Percentiles rank a stretch among this genome's conserved stretches.
These are phyloP conservation scores for Ustilago hordei DNA, from an alignment of 1,284 basidiomycete species.

Conservation along the genomic window DNA sequence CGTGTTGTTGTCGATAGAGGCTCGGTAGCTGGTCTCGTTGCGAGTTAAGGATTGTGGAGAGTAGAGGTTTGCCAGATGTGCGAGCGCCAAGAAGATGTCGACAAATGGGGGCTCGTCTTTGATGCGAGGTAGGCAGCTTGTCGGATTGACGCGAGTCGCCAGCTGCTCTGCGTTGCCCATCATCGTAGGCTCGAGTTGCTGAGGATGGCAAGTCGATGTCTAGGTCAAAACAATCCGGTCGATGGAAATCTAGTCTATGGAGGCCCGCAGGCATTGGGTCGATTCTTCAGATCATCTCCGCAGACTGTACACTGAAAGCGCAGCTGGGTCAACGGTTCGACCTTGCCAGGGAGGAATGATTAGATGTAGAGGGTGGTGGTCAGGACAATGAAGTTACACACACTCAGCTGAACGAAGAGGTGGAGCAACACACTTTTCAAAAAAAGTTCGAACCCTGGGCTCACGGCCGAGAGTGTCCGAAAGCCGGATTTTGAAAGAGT, in stretches of 20 bases:
- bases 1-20: neutral
- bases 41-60: constrained; percentile 34
- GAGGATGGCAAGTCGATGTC: neutral
- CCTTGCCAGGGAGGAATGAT: neutral
- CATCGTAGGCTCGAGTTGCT: neutral
- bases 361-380: neutral
- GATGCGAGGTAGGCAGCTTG: constrained; percentile 39
- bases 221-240: neutral
- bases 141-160: constrained; percentile 22
- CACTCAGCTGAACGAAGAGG: neutral
- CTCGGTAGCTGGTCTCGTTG: neutral
- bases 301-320: neutral
- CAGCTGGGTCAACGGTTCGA: neutral
- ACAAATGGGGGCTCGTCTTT: constrained; percentile 17
- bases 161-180: constrained; percentile 11
- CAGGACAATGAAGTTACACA: neutral
- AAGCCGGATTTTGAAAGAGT: neutral
- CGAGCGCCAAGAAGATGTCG: constrained; percentile 20
- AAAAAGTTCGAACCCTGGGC: constrained; percentile 13
- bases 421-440: neutral
- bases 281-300: neutral
- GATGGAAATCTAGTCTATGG: neutral
- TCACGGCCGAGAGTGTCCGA: constrained; percentile 29
- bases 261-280: neutral
- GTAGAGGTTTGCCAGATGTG: constrained; percentile 34